Conservation (phyloP, 257 asterid genomes). For the Solanum tarijense region DNA sequence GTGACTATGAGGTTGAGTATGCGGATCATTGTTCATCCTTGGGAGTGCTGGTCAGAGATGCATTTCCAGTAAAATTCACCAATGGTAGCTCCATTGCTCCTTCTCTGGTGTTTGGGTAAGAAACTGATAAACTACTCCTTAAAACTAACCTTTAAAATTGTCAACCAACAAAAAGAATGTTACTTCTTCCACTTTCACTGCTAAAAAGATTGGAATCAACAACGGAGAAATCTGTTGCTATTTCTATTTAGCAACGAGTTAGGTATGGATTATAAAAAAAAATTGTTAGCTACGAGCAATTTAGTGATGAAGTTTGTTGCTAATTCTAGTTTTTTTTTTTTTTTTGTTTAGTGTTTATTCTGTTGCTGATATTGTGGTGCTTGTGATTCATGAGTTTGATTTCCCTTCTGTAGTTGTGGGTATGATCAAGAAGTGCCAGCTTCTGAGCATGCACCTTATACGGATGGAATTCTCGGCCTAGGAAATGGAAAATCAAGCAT, state of each 20-base stretch:
- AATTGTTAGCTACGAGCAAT: not conserved
- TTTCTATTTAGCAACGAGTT: not conserved
- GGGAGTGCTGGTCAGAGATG: constrained; percentile 72
- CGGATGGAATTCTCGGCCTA: constrained; percentile 93
- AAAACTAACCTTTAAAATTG: not conserved
- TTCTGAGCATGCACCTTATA: constrained; percentile 34
- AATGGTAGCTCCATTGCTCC: constrained; percentile 52
- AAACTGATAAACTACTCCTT: not conserved
- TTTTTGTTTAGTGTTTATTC: not conserved
- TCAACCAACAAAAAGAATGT: not conserved
- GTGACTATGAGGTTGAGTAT: constrained; percentile 78
- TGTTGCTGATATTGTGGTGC: not conserved
- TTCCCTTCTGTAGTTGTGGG: constrained; percentile 54
- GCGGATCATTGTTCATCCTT: constrained; percentile 73
- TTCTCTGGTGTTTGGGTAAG: constrained; percentile 63
- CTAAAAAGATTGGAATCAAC: not conserved
- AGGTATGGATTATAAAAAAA: not conserved
- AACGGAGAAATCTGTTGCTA: not conserved
- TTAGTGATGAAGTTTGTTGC: not conserved
- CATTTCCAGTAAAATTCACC: constrained; percentile 45
- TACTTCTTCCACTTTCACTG: not conserved
- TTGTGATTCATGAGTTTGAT: not conserved
- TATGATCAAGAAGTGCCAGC: constrained; percentile 69
- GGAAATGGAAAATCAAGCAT: constrained; percentile 76
- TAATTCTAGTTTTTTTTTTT: not conserved